phyloP scores from a whole-genome alignment of 306 rosid species.

The Arachis hypogaea region DNA sequence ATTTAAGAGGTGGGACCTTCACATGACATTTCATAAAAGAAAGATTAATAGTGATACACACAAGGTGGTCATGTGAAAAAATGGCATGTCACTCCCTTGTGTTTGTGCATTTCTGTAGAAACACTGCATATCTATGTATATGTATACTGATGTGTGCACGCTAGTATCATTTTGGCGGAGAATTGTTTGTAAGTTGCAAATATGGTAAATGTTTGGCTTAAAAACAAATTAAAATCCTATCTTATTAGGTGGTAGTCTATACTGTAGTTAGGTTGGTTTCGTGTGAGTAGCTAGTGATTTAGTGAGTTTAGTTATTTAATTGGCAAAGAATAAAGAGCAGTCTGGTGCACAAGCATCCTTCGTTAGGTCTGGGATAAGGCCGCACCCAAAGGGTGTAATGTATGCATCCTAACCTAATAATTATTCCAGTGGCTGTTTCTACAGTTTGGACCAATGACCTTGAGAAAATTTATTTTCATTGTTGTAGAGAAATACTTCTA shows the following conservation, averaged over 20 bases:
- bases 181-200: constrained; percentile 2
- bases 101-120: neutral
- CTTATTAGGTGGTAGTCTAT: neutral
- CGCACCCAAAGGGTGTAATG: no score
- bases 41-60: no score
- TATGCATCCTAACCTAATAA: no score
- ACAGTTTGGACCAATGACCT: no score
- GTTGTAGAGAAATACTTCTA: neutral
- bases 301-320: constrained; percentile 15
- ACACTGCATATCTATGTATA: no score
- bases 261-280: constrained; percentile 10
- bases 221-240: constrained; percentile 1
- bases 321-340: neutral
- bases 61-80: no score
- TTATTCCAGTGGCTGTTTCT: no score
- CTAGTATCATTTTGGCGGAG: neutral
- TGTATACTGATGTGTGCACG: neutral
- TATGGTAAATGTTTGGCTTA: neutral
- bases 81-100: no score
- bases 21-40: no score
- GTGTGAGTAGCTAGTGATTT: neutral
- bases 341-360: no score
- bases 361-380: no score
- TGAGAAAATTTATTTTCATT: constrained; percentile 9
- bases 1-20: no score